A percentile compares a stretch with the other conserved stretches of the same genome.
These are phyloP conservation scores for Paraglomus brasilianum DNA, from an alignment of 192 early-diverging fungal species.

Conservation along the genomic window DNA sequence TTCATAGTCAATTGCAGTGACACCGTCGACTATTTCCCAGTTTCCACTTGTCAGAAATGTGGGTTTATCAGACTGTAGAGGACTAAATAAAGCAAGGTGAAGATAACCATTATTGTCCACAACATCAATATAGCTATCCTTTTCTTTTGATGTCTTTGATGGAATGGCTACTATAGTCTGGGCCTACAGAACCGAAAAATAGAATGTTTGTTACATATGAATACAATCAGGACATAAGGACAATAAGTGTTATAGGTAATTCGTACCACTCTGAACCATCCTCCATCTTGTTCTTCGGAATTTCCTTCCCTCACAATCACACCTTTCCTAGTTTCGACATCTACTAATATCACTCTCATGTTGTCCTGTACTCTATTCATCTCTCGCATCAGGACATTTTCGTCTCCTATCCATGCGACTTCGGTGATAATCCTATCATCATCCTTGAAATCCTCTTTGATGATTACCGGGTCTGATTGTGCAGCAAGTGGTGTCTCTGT, in stretches of 20 bases:
- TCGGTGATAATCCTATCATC: slow-evolving; percentile 81
- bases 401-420: slow-evolving; percentile 72
- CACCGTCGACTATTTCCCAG: slow-evolving; percentile 62
- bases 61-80: slow-evolving; percentile 47
- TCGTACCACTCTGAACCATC: slow-evolving; percentile 66
- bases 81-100: slow-evolving; percentile 67
- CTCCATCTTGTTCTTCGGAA: slow-evolving; percentile 60
- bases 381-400: slow-evolving; percentile 66
- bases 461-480: slow-evolving; percentile 31
- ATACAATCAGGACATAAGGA: neutral
- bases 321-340: slow-evolving; percentile 40
- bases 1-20: slow-evolving; percentile 41
- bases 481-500: slow-evolving; percentile 28
- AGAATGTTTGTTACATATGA: neutral
- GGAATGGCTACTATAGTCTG: slow-evolving; percentile 43
- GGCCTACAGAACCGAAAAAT: slow-evolving; percentile 13
- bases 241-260: slow-evolving; percentile 7
- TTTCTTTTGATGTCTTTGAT: slow-evolving; percentile 31
- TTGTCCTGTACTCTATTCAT: slow-evolving; percentile 93
- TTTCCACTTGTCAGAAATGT: slow-evolving; percentile 62
- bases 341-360: slow-evolving; percentile 61
- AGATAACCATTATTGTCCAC: slow-evolving; percentile 63
- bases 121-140: slow-evolving; percentile 62
- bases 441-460: slow-evolving; percentile 50
- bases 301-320: slow-evolving; percentile 59